Evolutionary conservation across 169 alveolate genomes (phyloP).

Genomic region (Theileria sp.): DNA sequence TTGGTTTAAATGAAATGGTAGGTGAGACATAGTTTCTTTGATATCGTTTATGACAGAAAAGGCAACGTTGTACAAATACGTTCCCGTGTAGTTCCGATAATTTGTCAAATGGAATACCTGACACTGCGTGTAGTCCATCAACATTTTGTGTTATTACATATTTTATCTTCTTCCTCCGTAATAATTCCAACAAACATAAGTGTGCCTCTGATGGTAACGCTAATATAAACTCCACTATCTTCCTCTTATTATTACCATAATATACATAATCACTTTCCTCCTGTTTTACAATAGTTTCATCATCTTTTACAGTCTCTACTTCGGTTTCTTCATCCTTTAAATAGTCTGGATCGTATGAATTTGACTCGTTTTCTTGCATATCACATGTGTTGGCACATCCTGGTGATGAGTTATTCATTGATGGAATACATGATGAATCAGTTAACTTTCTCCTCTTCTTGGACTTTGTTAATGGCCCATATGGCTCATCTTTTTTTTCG

Average conservation of each 20-base stretch:
- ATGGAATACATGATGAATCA: constrained; percentile 48
- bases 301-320: constrained; percentile 7
- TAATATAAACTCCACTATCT: constrained; percentile 74
- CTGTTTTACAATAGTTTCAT: not conserved
- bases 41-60: constrained; percentile 77
- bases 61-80: constrained; percentile 79
- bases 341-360: not conserved
- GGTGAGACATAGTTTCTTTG: constrained; percentile 78
- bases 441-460: constrained; percentile 54
- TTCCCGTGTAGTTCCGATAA: constrained; percentile 82
- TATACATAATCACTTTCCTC: constrained; percentile 50
- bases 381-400: not conserved
- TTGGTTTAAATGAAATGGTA: constrained; percentile 79
- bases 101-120: constrained; percentile 73
- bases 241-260: constrained; percentile 57
- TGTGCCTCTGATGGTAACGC: constrained; percentile 83
- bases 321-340: constrained; percentile 1
- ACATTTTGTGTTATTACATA: constrained; percentile 80
- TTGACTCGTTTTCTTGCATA: not conserved
- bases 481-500: constrained; percentile 9
- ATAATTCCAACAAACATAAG: constrained; percentile 70
- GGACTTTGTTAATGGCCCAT: constrained; percentile 3
- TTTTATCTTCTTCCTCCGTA: constrained; percentile 62
- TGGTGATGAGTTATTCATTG: not conserved
- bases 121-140: constrained; percentile 78